Evolutionary conservation across 768 basidiomycete species (phyloP).

Genomic region (Termitomyces eurrhizus): DNA sequence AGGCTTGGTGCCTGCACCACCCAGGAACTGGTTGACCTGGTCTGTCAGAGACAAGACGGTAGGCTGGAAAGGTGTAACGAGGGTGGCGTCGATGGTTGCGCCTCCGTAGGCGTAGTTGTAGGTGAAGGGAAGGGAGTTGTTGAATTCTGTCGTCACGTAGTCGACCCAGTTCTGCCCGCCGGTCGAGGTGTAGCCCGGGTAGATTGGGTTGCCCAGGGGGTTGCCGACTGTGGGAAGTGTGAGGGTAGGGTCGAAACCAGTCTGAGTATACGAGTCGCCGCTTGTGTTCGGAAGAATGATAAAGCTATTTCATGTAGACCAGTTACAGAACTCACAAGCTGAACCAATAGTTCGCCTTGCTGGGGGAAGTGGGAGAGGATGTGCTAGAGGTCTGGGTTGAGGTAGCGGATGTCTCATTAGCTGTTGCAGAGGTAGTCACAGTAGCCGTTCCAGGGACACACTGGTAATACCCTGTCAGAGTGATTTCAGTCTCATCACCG

Average conservation of each 20-base stretch:
- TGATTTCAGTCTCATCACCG: no score
- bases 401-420: slow-evolving; percentile 2
- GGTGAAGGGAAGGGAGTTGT: slow-evolving; percentile 28
- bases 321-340: slow-evolving; percentile 39
- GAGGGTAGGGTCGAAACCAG: slow-evolving; percentile 40
- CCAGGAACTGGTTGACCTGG: slow-evolving; percentile 58
- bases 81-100: slow-evolving; percentile 56
- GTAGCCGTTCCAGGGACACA: slow-evolving; percentile 11
- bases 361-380: slow-evolving; percentile 13
- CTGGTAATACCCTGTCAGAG: no score
- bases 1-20: no score
- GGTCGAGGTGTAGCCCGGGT: slow-evolving; percentile 44
- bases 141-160: slow-evolving; percentile 46
- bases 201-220: slow-evolving; percentile 24
- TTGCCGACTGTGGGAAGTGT: slow-evolving; percentile 42
- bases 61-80: slow-evolving; percentile 51
- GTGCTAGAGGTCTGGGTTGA: slow-evolving; percentile 7
- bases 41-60: slow-evolving; percentile 53
- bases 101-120: slow-evolving; percentile 61
- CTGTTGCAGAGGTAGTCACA: neutral
- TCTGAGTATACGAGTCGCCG: slow-evolving; percentile 59
- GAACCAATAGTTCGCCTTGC: slow-evolving; percentile 47
- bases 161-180: slow-evolving; percentile 63
- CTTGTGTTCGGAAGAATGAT: slow-evolving; percentile 21
- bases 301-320: neutral